Evolutionary conservation across 2,329 filamentous ascomycete species (phyloP).

Genomic region (Aspergillus floridensis): DNA sequence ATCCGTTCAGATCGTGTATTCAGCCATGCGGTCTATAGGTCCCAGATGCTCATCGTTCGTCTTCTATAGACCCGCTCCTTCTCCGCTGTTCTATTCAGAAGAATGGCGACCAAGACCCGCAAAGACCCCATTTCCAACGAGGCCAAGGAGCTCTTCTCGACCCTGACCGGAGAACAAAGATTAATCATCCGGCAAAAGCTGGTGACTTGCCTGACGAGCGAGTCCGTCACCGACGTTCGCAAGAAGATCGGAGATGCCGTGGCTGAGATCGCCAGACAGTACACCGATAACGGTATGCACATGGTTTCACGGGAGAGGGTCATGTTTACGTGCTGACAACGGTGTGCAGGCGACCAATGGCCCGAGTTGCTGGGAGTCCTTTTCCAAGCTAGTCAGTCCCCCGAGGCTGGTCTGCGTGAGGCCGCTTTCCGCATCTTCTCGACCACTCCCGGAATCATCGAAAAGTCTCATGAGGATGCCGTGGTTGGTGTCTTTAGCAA

Average conservation of each 20-base stretch:
- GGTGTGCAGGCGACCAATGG: conserved; percentile 71
- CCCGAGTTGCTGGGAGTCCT: conserved; percentile 81
- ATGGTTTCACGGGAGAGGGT: neutral
- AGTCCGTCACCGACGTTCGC: conserved; percentile 71
- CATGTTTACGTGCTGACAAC: conserved; percentile 4
- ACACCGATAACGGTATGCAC: conserved; percentile 79
- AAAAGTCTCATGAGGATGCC: conserved; percentile 90
- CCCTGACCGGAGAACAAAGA: conserved; percentile 70
- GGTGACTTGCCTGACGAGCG: conserved; percentile 70
- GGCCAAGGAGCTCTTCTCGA: conserved; percentile 80
- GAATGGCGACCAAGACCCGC: conserved; percentile 83
- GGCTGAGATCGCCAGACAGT: conserved; percentile 91
- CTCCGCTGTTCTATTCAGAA: conserved; percentile 87
- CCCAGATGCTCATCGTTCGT: neutral
- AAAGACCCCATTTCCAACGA: conserved; percentile 69
- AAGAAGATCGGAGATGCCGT: conserved; percentile 98
- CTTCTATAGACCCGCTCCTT: conserved; percentile 74
- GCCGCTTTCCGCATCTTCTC: conserved; percentile 93
- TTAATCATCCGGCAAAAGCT: conserved; percentile 79
- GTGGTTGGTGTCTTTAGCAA: conserved; percentile 84
- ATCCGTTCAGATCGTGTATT: neutral
- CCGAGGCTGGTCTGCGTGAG: conserved; percentile 80
- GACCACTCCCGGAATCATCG: conserved; percentile 91
- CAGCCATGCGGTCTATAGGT: neutral
- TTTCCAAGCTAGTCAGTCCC: conserved; percentile 86